Conservation (phyloP, 495 filamentous ascomycete species). For the Apodospora peruviana region DNA sequence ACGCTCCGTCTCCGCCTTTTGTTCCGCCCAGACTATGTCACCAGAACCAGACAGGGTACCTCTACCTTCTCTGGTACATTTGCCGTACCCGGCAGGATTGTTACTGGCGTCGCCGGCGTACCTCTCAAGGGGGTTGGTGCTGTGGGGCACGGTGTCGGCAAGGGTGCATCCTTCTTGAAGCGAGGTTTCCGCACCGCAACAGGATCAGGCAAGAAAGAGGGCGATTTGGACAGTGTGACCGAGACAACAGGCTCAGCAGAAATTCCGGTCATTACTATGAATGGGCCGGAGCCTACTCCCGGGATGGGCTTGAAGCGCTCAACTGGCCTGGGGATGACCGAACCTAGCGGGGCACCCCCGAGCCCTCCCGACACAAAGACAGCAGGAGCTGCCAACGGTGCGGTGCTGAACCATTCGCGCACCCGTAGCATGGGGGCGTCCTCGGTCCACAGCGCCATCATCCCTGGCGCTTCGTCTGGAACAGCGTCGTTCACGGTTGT, state of each 20-base stretch:
- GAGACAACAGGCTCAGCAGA: constrained; percentile 26
- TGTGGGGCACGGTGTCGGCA: constrained; percentile 73
- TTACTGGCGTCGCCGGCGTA: constrained; percentile 69
- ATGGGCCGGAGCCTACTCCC: constrained; percentile 30
- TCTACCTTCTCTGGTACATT: constrained; percentile 93
- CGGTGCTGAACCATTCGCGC: constrained; percentile 50
- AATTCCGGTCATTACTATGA: constrained; percentile 40
- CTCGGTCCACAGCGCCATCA: constrained; percentile 52
- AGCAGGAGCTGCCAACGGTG: constrained; percentile 24
- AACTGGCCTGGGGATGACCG: constrained; percentile 19
- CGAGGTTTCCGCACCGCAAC: constrained; percentile 56
- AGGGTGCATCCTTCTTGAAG: constrained; percentile 83
- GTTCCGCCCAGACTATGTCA: constrained; percentile 94
- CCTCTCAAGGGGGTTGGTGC: constrained; percentile 86
- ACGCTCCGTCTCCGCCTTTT: constrained; percentile 73
- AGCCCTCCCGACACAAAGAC: constrained; percentile 32
- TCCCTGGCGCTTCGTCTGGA: constrained; percentile 56
- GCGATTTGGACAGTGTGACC: constrained; percentile 36
- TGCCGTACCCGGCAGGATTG: constrained; percentile 81
- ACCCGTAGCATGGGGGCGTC: constrained; percentile 62
- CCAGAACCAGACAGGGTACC: constrained; percentile 80
- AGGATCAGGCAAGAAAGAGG: constrained; percentile 45
- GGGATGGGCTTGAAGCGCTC: constrained; percentile 31
- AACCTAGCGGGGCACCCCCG: constrained; percentile 21
- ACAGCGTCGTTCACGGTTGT: constrained; percentile 76